phyloP scores from a whole-genome alignment of 2,329 filamentous ascomycete genomes.

The Bipolaris bicolor region DNA sequence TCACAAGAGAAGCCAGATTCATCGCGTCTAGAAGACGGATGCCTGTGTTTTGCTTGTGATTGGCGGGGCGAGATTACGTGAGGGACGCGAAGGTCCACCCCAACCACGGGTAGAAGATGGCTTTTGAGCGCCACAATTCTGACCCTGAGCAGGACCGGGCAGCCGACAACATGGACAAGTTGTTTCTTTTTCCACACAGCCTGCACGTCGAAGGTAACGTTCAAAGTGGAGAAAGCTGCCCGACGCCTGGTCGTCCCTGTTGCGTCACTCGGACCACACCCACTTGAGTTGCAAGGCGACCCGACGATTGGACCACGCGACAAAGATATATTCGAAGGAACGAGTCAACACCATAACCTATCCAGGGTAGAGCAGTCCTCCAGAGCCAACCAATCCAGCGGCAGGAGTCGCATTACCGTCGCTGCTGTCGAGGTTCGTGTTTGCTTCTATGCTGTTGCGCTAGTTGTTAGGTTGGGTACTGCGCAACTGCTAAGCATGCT shows the following conservation, averaged over 20 bases:
- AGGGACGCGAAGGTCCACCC: conserved; percentile 13
- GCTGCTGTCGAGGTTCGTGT: not conserved
- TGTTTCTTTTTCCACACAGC: conserved; percentile 2
- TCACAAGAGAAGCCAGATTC: conserved; percentile 1
- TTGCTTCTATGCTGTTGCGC: conserved; percentile 9
- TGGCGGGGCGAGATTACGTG: conserved; percentile 21
- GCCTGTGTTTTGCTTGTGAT: conserved; percentile 14
- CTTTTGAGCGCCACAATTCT: conserved; percentile 16
- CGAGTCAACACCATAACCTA: not conserved
- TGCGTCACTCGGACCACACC: not conserved
- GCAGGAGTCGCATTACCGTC: not conserved
- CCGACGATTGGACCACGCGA: conserved; percentile 6
- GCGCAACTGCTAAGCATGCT: conserved; percentile 13
- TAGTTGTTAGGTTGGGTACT: conserved; percentile 11
- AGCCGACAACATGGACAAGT: conserved; percentile 4
- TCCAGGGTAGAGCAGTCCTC: not conserved
- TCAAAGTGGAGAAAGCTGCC: conserved; percentile 4
- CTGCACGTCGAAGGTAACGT: conserved; percentile 8
- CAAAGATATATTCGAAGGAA: not conserved
- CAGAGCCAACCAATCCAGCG: not conserved
- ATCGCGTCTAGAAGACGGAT: not conserved
- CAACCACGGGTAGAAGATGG: conserved; percentile 9
- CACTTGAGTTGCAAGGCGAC: not conserved
- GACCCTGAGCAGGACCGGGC: conserved; percentile 2
- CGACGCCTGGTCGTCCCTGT: not conserved